A percentile compares a stretch with the other conserved stretches of the same genome.
These are phyloP conservation scores for Dimocarpus longan DNA, from an alignment of 345 rosid species.

Conservation along the genomic window DNA sequence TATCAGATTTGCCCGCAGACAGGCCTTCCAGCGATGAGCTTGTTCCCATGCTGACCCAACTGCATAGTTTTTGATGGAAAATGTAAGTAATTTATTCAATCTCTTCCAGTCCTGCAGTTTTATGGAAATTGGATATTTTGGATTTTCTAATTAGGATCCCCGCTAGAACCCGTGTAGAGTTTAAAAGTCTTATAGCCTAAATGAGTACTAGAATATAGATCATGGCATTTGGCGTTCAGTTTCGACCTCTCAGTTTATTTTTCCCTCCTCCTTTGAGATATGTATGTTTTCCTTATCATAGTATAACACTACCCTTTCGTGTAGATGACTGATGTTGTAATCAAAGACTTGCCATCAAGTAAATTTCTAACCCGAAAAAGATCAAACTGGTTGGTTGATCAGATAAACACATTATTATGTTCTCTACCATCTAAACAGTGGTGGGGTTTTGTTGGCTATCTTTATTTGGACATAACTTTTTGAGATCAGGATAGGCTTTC, in stretches of 20 bases:
- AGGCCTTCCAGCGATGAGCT: conserved; percentile 96
- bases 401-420: conserved; percentile 35
- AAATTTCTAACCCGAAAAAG: conserved; percentile 17
- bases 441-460: conserved; percentile 37
- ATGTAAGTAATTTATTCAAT: conserved; percentile 30
- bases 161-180: conserved; percentile 10
- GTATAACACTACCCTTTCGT: neutral
- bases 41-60: conserved; percentile 87
- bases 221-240: conserved; percentile 4
- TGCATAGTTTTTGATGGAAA: conserved; percentile 75
- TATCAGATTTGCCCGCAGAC: conserved; percentile 85
- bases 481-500: conserved; percentile 21
- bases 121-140: conserved; percentile 18
- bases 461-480: conserved; percentile 23
- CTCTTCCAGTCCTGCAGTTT: conserved; percentile 16
- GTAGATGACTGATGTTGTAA: conserved; percentile 16
- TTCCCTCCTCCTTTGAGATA: neutral
- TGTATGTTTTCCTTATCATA: neutral
- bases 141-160: conserved; percentile 6
- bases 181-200: neutral
- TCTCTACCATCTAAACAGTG: conserved; percentile 27
- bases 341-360: conserved; percentile 6
- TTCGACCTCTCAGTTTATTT: neutral
- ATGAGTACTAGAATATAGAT: conserved; percentile 1
- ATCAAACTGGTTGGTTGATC: conserved; percentile 10